Percentiles rank a stretch among this genome's conserved stretches.
Conservation (phyloP, 306 rosid genomes). For the Quercus glauca region DNA sequence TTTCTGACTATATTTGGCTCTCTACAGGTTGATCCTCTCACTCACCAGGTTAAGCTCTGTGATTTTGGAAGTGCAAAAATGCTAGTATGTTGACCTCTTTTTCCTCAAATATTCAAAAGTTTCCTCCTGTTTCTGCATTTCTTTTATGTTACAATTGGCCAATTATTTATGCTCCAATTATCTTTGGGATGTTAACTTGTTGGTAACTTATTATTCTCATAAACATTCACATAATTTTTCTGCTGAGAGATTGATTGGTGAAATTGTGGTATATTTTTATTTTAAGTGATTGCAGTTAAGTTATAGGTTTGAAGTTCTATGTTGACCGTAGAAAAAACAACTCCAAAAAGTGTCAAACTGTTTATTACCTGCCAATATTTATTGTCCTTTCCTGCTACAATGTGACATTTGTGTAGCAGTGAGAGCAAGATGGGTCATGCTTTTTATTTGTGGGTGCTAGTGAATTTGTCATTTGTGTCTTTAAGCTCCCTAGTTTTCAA, state of each 20-base stretch:
- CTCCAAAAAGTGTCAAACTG: too few relatives aligned
- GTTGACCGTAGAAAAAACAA: too few relatives aligned
- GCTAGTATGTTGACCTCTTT: slow-evolving; percentile 59
- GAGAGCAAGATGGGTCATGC: too few relatives aligned
- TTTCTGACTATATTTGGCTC: slow-evolving; percentile 21
- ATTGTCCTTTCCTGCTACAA: too few relatives aligned
- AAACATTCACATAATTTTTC: not conserved
- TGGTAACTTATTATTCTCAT: slow-evolving; percentile 7
- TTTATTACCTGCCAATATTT: too few relatives aligned
- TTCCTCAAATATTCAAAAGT: slow-evolving; percentile 13
- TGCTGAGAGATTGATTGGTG: too few relatives aligned
- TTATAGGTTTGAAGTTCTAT: too few relatives aligned
- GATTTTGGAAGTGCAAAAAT: slow-evolving; percentile 98
- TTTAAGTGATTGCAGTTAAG: too few relatives aligned
- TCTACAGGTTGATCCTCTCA: slow-evolving; percentile 88
- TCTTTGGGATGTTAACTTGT: not conserved
- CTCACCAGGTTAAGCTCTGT: slow-evolving; percentile 93
- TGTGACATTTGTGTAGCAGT: too few relatives aligned
- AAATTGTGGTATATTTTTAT: too few relatives aligned
- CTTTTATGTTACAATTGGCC: not conserved
- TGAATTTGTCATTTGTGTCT: not conserved
- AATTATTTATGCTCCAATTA: not conserved
- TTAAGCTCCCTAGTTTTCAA: not conserved
- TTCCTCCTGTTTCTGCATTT: not conserved
- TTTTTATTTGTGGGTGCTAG: not conserved